These are phyloP conservation scores for Allantophomopsis cytisporea DNA, from an alignment of 2,329 filamentous ascomycete genomes.

Conservation along the genomic window DNA sequence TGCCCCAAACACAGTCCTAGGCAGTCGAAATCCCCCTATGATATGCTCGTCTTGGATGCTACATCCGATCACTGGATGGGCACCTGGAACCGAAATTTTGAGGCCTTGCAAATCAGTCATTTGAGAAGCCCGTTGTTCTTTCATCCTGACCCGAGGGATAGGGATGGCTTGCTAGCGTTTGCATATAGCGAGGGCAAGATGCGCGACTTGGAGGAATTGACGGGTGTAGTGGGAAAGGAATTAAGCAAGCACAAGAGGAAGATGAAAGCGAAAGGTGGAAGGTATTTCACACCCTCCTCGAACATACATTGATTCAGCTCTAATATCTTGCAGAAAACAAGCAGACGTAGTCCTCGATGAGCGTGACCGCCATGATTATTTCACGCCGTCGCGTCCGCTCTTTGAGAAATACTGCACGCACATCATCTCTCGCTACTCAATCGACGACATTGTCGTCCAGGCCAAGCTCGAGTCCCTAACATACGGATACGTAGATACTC, in stretches of 20 bases:
- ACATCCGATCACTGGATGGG: constrained; percentile 52
- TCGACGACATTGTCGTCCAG: constrained; percentile 44
- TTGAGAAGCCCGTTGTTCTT: constrained; percentile 74
- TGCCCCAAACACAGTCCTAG: constrained; percentile 3
- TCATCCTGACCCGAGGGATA: constrained; percentile 63
- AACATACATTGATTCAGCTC: not conserved
- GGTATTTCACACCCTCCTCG: constrained; percentile 22
- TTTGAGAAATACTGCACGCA: constrained; percentile 49
- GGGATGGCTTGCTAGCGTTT: constrained; percentile 60
- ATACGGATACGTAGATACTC: constrained; percentile 1
- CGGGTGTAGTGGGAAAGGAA: constrained; percentile 65
- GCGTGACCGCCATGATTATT: constrained; percentile 56
- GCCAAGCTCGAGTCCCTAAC: constrained; percentile 21
- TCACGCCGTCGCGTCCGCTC: constrained; percentile 45
- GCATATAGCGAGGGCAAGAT: constrained; percentile 47
- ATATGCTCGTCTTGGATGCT: constrained; percentile 53
- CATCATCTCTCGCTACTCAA: constrained; percentile 41
- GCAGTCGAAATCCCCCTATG: constrained; percentile 9
- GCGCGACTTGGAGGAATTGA: constrained; percentile 54
- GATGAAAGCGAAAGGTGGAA: constrained; percentile 30
- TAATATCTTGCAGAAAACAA: constrained; percentile 21
- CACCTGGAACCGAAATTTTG: constrained; percentile 58
- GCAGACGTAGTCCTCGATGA: constrained; percentile 33
- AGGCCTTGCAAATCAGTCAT: constrained; percentile 54
- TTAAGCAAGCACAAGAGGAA: constrained; percentile 71